Evolutionary conservation across 2,329 filamentous ascomycete species (phyloP), one percentile per base, ranked within the genome.

Genomic region (Aureobasidium sp.): DNA sequence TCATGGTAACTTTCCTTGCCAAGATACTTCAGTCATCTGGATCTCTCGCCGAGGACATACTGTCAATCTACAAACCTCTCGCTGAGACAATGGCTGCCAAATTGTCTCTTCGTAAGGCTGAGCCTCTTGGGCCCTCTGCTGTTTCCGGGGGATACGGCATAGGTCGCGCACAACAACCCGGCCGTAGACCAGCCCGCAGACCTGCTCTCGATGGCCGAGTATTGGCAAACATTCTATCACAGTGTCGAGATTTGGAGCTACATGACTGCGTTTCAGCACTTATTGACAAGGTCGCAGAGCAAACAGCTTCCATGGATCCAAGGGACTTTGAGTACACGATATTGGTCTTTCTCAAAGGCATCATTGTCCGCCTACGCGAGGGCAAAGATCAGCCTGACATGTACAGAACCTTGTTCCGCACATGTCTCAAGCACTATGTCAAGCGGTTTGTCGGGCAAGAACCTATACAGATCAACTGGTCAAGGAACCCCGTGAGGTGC

Each of bases 401-500:
- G 21, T 27, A 48, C 21, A 11, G 19, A n/a, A 11, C 6, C 4
- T 19, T 50, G 10, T 50, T 39, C 12, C 34, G 30, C 6, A 39
- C n/a, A 30, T 30, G 47, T 32, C 47, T 50, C 7, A 16, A 24
- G 12, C 16, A 21, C 4, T 50, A 50, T 7, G 17, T 50, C 19
- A 3, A 5, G 4, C 34, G 47, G 2, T 40, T 17, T 19, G 47
- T 50, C 24, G 37, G 35, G 1, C 14, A 30, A n/a, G 25, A 50
- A 12, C 47, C 47, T 12, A 19, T 40, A 6, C 47, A 50, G 10
- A 50, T 34, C 21, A 50, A 50, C 17, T 50, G 47, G 47, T 37
- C 27, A 8, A 35, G 47, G 3, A 40, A 50, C 12, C 25, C 11
- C 7, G 34, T 50, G 4, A 25, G 34, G 8, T 50, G 47, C 25